Base-by-base conservation (phyloP, 2,329 filamentous ascomycete species). In the Alternaria tenuissima region DNA sequence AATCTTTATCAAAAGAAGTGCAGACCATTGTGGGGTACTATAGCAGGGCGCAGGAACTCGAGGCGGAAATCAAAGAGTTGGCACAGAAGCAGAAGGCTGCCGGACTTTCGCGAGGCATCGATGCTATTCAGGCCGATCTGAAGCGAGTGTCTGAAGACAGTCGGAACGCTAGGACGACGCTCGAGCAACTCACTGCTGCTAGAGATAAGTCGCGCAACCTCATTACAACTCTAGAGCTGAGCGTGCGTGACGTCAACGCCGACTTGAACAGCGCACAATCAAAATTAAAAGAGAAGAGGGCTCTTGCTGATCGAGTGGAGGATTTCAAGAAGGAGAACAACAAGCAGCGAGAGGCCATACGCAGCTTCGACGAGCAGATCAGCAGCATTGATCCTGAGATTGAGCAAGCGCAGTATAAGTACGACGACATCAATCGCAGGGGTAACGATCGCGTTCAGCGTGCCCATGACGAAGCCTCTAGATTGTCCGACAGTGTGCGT, bases 121-220 rank as follows among this genome's bases (percentile, higher is more conserved):
- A 96, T 55, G 91, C 95, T 66, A 93, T 98, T 54, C 91, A 95
- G 69, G 89, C 91, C 54, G 87, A 93, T 48, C 87, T 93, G 62
- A 87, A 88, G 48, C 80, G 82, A 18, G 84, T 89, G 57, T 86
- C 86, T 20, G 91, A 93, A 61, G 88, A 91, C 72, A 85, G 88
- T 66, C 87, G 89, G 55, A 80, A 81, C 22, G 80, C 88, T 28
- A 93, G 91, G 73, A 83, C 83, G 42, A 85, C 83, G 43, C 84
- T 94, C 12, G 79, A 85, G 7, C 91, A 91, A 69, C 79, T 96
- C 32, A 87, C 85, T 0, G 81, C 80, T 12, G 92, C 95, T 34
- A 89, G 87, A 66, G 91, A 97, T 66, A 88, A 91, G 39, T 85
- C 88, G 55, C 88, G 88, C 59, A 87, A 88, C 64, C 82, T 87